Evolutionary conservation across 805 yeast species (phyloP).

Genomic region (Myxozyma geophila): DNA sequence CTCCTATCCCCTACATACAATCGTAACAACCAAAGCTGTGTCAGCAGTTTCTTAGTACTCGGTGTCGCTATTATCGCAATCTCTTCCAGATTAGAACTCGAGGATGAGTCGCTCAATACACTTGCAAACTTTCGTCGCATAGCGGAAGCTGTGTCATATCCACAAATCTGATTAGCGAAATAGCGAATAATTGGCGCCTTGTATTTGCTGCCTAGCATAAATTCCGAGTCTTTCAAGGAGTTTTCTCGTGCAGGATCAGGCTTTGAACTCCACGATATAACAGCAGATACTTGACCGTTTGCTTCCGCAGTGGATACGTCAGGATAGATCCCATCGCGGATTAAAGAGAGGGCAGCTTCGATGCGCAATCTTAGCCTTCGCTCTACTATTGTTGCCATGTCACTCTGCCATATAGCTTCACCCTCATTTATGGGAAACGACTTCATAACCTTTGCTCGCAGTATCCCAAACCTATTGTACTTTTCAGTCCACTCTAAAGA

Average conservation of each 20-base stretch:
- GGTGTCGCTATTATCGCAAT: neutral
- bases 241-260: neutral
- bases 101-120: neutral
- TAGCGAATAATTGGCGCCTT: conserved; percentile 2
- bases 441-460: neutral
- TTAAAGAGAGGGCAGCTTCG: neutral
- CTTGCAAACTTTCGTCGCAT: neutral
- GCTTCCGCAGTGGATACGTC: conserved; percentile 4
- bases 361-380: conserved; percentile 15
- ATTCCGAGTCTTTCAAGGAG: conserved; percentile 11
- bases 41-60: conserved; percentile 12
- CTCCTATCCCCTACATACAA: conserved; percentile 17
- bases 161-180: conserved; percentile 13
- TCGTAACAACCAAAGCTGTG: conserved; percentile 19
- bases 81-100: neutral
- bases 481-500: conserved; percentile 1
- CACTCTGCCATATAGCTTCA: conserved; percentile 2
- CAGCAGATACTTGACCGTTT: conserved; percentile 5
- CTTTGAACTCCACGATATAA: conserved; percentile 5
- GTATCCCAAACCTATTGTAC: neutral
- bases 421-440: neutral
- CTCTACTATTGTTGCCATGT: conserved; percentile 18
- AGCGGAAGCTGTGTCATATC: conserved; percentile 6
- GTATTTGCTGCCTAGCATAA: neutral
- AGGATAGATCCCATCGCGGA: conserved; percentile 8